Base-by-base conservation (phyloP, 495 filamentous ascomycete genomes). In the Cudoniella acicularis region DNA sequence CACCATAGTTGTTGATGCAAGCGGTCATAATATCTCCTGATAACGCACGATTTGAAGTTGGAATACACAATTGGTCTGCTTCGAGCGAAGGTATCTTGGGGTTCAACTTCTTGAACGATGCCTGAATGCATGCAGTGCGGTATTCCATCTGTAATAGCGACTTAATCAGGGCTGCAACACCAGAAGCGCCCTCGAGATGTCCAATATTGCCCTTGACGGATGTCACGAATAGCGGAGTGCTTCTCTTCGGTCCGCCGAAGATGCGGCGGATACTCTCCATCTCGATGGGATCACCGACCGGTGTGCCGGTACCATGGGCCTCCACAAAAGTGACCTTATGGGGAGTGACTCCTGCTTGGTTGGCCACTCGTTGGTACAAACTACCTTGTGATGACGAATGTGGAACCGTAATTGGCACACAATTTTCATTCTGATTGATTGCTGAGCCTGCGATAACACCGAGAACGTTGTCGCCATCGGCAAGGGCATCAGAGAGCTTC, bases 131-230 rank as follows among this genome's bases (percentile, higher is more conserved):
- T 52, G 82, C 73, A 61, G 73, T 11, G 2, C 22, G n/a, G n/a
- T 79, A 76, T 53, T 86, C 78, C 30, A 87, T 68, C 73, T 81
- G 82, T 30, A 84, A 52, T 13, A 77, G 67, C 0, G 75, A 73
- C 60, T 87, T 87, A 52, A 87, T 80, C 9, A 87, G 57, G 4
- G 75, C 78, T 0, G 79, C 73, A 18, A 87, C 69, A 18, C 84
- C 84, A 48, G 77, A 77, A 8, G 79, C 74, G 11, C 75, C 77
- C 63, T 86, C 84, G 1, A 77, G 57, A 64, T 87, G 84, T n/a
- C 84, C 83, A n/a, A 84, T 75, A 55, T 84, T 83, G 0, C 75
- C 76, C 62, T 87, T 86, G 2, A 81, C 70, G 0, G 82, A 82
- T 17, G 83, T 83, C 10, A 88, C 71, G 51, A 73, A 72, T 2